A percentile compares a stretch with the other conserved stretches of the same genome.
These are phyloP conservation scores for Skeletonema menzelii DNA, from an alignment of 108 stramenopile genomes.

Conservation along the genomic window DNA sequence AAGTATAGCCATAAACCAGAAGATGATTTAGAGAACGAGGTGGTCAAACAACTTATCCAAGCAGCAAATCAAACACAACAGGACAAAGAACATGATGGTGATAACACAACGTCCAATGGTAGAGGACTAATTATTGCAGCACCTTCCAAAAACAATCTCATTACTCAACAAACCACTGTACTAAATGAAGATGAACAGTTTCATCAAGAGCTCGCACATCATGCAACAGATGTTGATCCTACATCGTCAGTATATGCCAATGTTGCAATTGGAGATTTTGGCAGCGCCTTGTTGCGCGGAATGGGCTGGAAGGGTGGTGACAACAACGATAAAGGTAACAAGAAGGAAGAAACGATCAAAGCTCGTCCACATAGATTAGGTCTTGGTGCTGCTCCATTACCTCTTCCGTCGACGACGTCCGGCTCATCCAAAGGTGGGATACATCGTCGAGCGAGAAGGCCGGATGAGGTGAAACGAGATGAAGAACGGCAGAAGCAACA, in stretches of 20 bases:
- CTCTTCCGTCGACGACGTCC: slow-evolving; percentile 26
- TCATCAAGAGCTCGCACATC: slow-evolving; percentile 35
- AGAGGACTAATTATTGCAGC: slow-evolving; percentile 21
- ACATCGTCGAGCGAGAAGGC: slow-evolving; percentile 37
- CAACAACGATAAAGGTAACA: slow-evolving; percentile 1
- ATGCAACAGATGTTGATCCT: slow-evolving; percentile 46
- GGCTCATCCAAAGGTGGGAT: slow-evolving; percentile 15
- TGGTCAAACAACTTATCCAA: slow-evolving; percentile 19
- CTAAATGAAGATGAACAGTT: slow-evolving; percentile 25
- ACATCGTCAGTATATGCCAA: slow-evolving; percentile 60
- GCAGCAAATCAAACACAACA: slow-evolving; percentile 5
- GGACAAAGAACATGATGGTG: neutral
- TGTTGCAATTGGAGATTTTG: slow-evolving; percentile 85
- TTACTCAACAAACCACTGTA: slow-evolving; percentile 1
- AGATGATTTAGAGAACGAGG: slow-evolving; percentile 4
- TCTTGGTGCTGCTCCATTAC: slow-evolving; percentile 77
- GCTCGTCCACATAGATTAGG: slow-evolving; percentile 84
- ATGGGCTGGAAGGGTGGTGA: slow-evolving; percentile 86
- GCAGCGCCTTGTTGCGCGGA: slow-evolving; percentile 84
- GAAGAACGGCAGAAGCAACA: slow-evolving; percentile 54
- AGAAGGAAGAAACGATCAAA: slow-evolving; percentile 30
- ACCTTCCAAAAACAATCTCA: slow-evolving; percentile 28
- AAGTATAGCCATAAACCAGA: neutral
- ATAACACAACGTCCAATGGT: neutral
- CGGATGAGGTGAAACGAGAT: slow-evolving; percentile 72